These are phyloP conservation scores for Chenopodium berlandieri DNA, from an alignment of 148 eudicot genomes.

Conservation along the genomic window DNA sequence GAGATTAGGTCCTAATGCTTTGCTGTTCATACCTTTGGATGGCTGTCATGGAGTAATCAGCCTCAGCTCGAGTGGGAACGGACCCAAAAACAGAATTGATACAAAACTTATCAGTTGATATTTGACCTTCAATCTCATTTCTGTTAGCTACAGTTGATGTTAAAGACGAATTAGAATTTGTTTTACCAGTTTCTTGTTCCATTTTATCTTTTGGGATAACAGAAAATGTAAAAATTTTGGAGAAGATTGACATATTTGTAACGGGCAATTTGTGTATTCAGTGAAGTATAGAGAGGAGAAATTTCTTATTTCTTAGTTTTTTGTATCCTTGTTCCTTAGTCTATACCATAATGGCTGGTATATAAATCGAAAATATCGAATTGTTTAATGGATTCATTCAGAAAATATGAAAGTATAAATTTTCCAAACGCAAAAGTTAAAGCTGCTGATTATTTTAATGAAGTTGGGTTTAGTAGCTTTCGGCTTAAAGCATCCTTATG, in stretches of 20 bases:
- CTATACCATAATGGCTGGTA: neutral
- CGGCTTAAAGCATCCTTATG: neutral
- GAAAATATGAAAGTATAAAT: neutral
- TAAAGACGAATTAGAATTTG: neutral
- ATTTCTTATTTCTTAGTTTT: no score
- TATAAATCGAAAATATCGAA: no score
- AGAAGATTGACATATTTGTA: neutral
- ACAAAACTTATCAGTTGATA: neutral
- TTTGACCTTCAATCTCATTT: neutral
- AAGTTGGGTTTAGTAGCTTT: neutral
- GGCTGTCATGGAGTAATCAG: constrained; percentile 33
- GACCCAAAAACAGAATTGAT: constrained; percentile 27
- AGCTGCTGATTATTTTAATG: neutral
- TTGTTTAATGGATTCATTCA: no score
- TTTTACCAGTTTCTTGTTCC: neutral
- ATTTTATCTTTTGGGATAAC: neutral
- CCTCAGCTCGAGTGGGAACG: constrained; percentile 38
- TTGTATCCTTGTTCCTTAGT: no score
- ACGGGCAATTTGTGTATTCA: neutral
- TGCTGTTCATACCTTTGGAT: constrained; percentile 33
- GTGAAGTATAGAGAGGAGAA: no score
- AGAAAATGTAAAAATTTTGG: neutral
- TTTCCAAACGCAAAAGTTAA: neutral
- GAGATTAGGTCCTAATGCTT: neutral
- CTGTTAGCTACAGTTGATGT: neutral